Percentiles rank a stretch among this genome's conserved stretches.
These are phyloP conservation scores for Carex scoparia DNA, from an alignment of 176 grass and related monocot genomes.

Conservation along the genomic window DNA sequence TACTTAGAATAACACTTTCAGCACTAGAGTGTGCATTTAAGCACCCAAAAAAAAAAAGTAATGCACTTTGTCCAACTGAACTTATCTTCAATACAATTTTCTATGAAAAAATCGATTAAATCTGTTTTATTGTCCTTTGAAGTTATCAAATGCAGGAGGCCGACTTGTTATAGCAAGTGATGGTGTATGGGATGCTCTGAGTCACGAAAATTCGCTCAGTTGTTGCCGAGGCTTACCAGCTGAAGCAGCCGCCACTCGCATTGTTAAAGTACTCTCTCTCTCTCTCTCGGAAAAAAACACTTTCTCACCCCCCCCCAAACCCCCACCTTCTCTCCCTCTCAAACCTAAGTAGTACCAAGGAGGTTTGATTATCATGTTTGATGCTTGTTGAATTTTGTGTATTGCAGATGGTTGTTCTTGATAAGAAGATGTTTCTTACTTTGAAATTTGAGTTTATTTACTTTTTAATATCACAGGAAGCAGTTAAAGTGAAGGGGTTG, in stretches of 20 bases:
- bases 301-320: not conserved
- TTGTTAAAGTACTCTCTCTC: slow-evolving; percentile 59
- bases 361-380: not conserved
- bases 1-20: slow-evolving; percentile 17
- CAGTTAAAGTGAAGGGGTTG: slow-evolving; percentile 68
- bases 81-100: not conserved
- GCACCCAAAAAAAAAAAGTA: not conserved
- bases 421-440: not conserved
- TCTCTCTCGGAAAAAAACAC: not conserved
- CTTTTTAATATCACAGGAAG: slow-evolving; percentile 47
- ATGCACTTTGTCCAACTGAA: not conserved
- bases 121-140: slow-evolving; percentile 24
- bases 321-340: not conserved
- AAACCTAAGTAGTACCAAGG: not conserved
- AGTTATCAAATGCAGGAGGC: slow-evolving; percentile 88
- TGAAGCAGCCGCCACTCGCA: slow-evolving; percentile 65
- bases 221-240: slow-evolving; percentile 72
- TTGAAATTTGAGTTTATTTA: not conserved
- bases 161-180: slow-evolving; percentile 86
- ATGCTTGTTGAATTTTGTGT: not conserved
- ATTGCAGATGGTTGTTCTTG: not conserved
- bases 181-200: slow-evolving; percentile 82
- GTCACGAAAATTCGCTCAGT: slow-evolving; percentile 64
- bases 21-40: not conserved
- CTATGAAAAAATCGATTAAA: not conserved